Base-by-base conservation (phyloP, 2,329 filamentous ascomycete genomes). In the Talaromyces verruculosus region DNA sequence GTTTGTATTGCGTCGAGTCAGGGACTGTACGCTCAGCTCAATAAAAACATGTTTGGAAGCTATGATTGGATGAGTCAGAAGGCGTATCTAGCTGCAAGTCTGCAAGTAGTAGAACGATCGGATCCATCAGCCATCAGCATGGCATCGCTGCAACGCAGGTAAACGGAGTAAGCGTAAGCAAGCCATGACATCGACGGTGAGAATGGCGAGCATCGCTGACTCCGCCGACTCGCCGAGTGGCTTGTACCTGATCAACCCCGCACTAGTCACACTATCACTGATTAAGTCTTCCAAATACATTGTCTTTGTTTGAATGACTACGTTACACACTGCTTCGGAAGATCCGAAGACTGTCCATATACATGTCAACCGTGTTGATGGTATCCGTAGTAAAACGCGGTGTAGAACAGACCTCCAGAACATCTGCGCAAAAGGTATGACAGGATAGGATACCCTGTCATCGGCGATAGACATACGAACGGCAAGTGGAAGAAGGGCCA, bases 181-280 rank as follows among this genome's bases (percentile, higher is more conserved):
- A 25, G 17, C 17, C n/a, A 60, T 41, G 39, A 28, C n/a, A 59
- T 59, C 55, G 33, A 28, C 55, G 37, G 35, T 28, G 19, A n/a
- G 33, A 60, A 43, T 43, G 55, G 25, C 58, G 22, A 59, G 55
- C 55, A 60, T 60, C 57, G 58, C 37, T 8, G 45, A 53, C 45
- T 62, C 60, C 41, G 60, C 59, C 58, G 43, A n/a, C 41, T 25
- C 41, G 41, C 39, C 6, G 41, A 51, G 19, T 33, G 49, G 37
- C 25, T 55, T 53, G 59, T 49, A 15, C 61, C 61, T 63, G 62
- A 58, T 64, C 39, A 45, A 64, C 62, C 62, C 62, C 62, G 62
- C 62, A 64, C 49, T 58, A 64, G 25, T 30, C 5, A 10, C 19
- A 35, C 43, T 30, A 37, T 33, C 45, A 45, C 8, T 33, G 10